Base-by-base conservation (phyloP, 495 filamentous ascomycete genomes). In the Podospora australis region DNA sequence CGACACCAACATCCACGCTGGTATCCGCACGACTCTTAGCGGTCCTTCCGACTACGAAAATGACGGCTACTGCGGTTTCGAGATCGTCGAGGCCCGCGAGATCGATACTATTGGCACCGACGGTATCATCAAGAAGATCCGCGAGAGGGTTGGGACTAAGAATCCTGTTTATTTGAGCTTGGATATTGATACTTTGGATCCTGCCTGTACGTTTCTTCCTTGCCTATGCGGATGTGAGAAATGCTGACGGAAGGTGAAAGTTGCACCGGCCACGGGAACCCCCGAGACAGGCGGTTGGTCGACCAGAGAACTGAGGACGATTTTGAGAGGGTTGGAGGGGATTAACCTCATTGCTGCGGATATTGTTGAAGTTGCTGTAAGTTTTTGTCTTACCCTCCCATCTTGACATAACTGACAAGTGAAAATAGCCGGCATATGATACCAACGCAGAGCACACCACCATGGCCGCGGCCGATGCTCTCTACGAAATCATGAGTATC, bases 401-500 rank as follows among this genome's bases (percentile, higher is more conserved):
- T 24, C 13, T 1, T 41, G 39, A 24, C 5, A 4, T 8, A 25
- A 21, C 36, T 54, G 29, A 55, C 14, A 21, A 41, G 6, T 19
- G 22, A 28, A 30, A 11, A 29, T 78, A 86, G 54, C 88, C 88
- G 6, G 86, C 87, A 3, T 94, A 95, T 63, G 88, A 94, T 62
- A 88, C 87, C 23, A 84, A 83, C 50, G 87, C 84, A 1, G 88
- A 95, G 74, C 82, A 83, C 57, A 95, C 88, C 10, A 88, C 88
- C 24, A 77, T 94, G 67, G 86, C 86, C 7, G 88, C 86, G 2
- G 86, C 88, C 4, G 86, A 92, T 67, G 78, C 83, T 9, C 79
- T 83, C 10, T 95, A 84, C 66, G 88, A 95, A 70, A 84, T 94
- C 53, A 82, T 95, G 73, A 90, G 83, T 20, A 81, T 87, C 55